Base-by-base conservation (phyloP, 768 basidiomycete genomes). In the Stropharia rugosoannulata region DNA sequence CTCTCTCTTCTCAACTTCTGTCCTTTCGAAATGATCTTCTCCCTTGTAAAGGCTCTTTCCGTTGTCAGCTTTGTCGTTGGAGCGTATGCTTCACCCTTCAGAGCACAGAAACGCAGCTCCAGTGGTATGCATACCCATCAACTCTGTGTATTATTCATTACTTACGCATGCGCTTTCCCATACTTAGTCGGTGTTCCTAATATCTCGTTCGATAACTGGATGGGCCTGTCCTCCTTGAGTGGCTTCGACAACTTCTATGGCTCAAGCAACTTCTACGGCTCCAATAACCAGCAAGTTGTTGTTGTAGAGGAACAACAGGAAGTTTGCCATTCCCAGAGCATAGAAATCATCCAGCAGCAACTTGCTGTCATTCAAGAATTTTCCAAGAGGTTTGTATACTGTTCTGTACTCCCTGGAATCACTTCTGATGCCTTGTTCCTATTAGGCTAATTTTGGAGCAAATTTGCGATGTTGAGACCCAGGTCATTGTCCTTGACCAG, bases 231-330 rank as follows among this genome's bases (percentile, higher is more conserved):
- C 16, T 70, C 72, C 29, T 57, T 74, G 16, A 46, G 57, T 45
- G 58, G 64, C 50, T 75, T 75, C 55, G 73, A 74, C 53, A 65
- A 71, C 60, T 75, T 75, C 67, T 74, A 72, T 47, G 74, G 73
- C n/a, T 48, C 59, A 16, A 65, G 66, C 36, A 72, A 75, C 66
- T 74, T 73, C 59, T 62, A 64, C 48, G 69, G 70, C 40, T 65
- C 62, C 42, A 61, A 61, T 57, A 64, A 62, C 56, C 54, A 62
- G 35, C 63, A 67, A 51, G 60, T 68, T 6, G 57, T 73, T 16
- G 61, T 68, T 29, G 57, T 64, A 32, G 49, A 65, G 41, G 51
- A 67, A 25, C 51, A 67, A 15, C 53, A 68, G 49, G 50, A 65
- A 9, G 68, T 71, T 32, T 73, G 71, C 63, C 65, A 69, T 44